Conservation (phyloP, 768 basidiomycete genomes). For the Suillus placidus region DNA sequence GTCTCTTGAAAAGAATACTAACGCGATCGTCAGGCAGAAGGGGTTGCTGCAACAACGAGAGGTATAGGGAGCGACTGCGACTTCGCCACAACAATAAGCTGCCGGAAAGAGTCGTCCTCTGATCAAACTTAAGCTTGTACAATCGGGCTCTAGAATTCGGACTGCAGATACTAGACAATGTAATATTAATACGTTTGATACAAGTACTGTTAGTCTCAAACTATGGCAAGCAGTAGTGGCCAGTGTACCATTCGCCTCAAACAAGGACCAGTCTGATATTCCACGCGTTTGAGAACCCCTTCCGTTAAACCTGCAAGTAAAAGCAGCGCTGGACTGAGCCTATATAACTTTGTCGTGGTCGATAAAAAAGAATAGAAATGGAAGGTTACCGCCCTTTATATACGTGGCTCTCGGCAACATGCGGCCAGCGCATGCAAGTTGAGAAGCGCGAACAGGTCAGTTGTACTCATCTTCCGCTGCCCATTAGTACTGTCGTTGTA, state of each 20-base stretch:
- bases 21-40: slow-evolving; percentile 37
- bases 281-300: slow-evolving; percentile 34
- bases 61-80: slow-evolving; percentile 55
- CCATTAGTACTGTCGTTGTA: slow-evolving; percentile 8
- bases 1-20: slow-evolving; percentile 5
- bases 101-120: slow-evolving; percentile 24
- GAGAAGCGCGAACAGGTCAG: background rate
- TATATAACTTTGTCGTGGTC: slow-evolving; percentile 26
- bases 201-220: slow-evolving; percentile 36
- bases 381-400: slow-evolving; percentile 14
- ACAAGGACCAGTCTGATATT: slow-evolving; percentile 57
- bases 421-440: background rate
- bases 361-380: slow-evolving; percentile 13
- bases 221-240: slow-evolving; percentile 68
- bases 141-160: slow-evolving; percentile 22
- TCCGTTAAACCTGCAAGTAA: slow-evolving; percentile 13
- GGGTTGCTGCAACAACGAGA: slow-evolving; percentile 57
- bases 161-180: slow-evolving; percentile 18
- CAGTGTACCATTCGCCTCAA: slow-evolving; percentile 67
- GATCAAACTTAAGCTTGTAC: background rate
- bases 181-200: background rate
- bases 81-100: slow-evolving; percentile 35
- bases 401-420: slow-evolving; percentile 24
- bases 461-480: slow-evolving; percentile 8
- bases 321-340: slow-evolving; percentile 20